These are phyloP conservation scores for Myxozyma monticola DNA, from an alignment of 805 yeast genomes.

Conservation along the genomic window DNA sequence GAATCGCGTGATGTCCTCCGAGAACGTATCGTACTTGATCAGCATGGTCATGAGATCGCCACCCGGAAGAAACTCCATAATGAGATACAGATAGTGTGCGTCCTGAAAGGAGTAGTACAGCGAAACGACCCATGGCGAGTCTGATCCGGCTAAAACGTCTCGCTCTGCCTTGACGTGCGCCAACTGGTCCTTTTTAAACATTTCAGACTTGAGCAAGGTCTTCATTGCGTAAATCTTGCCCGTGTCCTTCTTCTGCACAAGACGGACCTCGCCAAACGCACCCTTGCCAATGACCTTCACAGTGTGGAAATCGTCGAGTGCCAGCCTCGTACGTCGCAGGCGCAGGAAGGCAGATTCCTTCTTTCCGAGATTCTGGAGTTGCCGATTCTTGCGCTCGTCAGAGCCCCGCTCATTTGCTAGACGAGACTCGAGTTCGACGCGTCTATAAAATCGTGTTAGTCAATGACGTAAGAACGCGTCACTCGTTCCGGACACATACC, in stretches of 20 bases:
- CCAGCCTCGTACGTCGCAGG: slow-evolving; percentile 76
- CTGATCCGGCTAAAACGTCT: slow-evolving; percentile 88
- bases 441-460: too few relatives aligned
- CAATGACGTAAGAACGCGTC: background rate
- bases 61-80: slow-evolving; percentile 82
- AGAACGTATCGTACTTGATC: slow-evolving; percentile 88
- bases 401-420: slow-evolving; percentile 69
- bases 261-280: slow-evolving; percentile 94
- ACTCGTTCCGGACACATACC: slow-evolving; percentile 39
- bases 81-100: slow-evolving; percentile 67
- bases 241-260: slow-evolving; percentile 89
- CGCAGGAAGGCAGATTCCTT: slow-evolving; percentile 86
- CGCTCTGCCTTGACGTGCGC: slow-evolving; percentile 96
- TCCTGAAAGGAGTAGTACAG: slow-evolving; percentile 82
- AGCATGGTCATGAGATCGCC: slow-evolving; percentile 94
- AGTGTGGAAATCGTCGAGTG: slow-evolving; percentile 81
- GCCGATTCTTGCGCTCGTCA: slow-evolving; percentile 82
- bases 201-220: slow-evolving; percentile 83
- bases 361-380: slow-evolving; percentile 76
- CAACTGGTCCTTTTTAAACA: slow-evolving; percentile 90
- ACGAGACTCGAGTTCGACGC: slow-evolving; percentile 78
- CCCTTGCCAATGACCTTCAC: slow-evolving; percentile 95
- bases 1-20: slow-evolving; percentile 84
- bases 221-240: slow-evolving; percentile 95
- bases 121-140: slow-evolving; percentile 86